Evolutionary conservation across 2,329 filamentous ascomycete species (phyloP).

Genomic region (Tympanopsis confertula): DNA sequence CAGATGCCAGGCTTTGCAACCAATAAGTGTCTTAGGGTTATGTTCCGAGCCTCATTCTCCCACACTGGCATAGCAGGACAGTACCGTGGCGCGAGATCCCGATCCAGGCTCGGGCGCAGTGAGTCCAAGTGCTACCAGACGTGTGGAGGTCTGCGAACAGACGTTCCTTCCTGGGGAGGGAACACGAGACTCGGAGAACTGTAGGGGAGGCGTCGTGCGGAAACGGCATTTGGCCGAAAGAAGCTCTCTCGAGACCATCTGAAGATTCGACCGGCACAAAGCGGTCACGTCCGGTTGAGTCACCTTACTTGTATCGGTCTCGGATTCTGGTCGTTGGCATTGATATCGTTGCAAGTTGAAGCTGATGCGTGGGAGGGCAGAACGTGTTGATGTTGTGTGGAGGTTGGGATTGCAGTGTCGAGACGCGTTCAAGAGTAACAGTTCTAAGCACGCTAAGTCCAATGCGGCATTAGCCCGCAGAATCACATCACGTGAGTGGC

Average conservation of each 20-base stretch:
- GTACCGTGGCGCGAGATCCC: conserved; percentile 51
- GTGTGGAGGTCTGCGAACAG: conserved; percentile 29
- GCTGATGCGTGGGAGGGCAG: too few species aligned
- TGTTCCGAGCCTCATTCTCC: conserved; percentile 70
- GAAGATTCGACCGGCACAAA: conserved; percentile 4
- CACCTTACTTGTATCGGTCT: too few species aligned
- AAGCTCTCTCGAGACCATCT: conserved; percentile 19
- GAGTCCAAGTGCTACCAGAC: conserved; percentile 16
- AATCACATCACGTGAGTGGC: too few species aligned
- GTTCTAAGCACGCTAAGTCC: too few species aligned
- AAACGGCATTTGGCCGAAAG: conserved; percentile 29
- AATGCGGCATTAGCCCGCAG: too few species aligned
- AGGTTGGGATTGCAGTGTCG: too few species aligned
- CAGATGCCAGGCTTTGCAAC: conserved; percentile 61
- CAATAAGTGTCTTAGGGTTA: conserved; percentile 84
- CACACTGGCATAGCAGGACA: conserved; percentile 31
- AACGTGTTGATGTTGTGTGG: too few species aligned
- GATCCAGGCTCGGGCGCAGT: conserved; percentile 30
- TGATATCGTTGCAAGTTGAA: too few species aligned
- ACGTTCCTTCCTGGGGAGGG: conserved; percentile 59
- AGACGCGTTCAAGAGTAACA: too few species aligned
- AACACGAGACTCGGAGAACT: conserved; percentile 70
- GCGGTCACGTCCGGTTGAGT: too few species aligned
- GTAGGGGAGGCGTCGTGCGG: conserved; percentile 67
- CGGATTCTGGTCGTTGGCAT: too few species aligned